Evolutionary conservation across 108 stramenopile species (phyloP), one percentile per base, ranked within the genome.

Genomic region (Aureococcus anophagefferens): DNA sequence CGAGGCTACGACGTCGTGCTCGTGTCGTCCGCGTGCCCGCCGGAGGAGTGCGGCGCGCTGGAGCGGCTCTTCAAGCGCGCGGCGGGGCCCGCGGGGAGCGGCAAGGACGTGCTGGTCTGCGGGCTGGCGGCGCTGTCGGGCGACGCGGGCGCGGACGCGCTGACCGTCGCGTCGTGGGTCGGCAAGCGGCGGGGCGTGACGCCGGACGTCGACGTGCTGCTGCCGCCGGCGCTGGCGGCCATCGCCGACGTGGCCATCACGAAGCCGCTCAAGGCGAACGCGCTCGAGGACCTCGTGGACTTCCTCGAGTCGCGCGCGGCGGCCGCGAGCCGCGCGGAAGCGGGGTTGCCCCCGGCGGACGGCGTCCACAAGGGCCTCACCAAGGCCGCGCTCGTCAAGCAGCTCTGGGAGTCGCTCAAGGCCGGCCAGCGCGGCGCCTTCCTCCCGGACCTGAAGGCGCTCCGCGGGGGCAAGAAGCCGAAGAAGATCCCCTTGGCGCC

Each of bases 131-230:
- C 14, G 17, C 51, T 59, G 7, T 25, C 17, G 25, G 51, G 51
- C 25, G 7, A 3, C 51, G 51, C 4, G 51, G 51, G 51, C 25
- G 14, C 51, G 37, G 83, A 76, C 68, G 80, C 83, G 9, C 34
- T 74, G 30, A n/a, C 51, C 16, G 74, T 78, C 71, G 76, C 73
- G 21, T 51, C 59, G 16, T 66, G 76, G 51, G 64, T 74, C 64
- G 46, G 78, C 13, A 71, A 73, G 18, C 66, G 25, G 0, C 76
- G 77, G 4, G 33, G 77, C 28, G 35, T 33, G 51, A 64, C n/a
- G n/a, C n/a, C 59, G 51, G 51, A 59, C 7, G 3, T 59, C 21
- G 51, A 59, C 51, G 14, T 11, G 21, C 25, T 59, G 21, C 21
- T 59, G 21, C 25, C 51, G 51, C 25, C 21, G 21, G 21, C 17